phyloP scores from a whole-genome alignment of 306 rosid species.

The Trifolium dubium region DNA sequence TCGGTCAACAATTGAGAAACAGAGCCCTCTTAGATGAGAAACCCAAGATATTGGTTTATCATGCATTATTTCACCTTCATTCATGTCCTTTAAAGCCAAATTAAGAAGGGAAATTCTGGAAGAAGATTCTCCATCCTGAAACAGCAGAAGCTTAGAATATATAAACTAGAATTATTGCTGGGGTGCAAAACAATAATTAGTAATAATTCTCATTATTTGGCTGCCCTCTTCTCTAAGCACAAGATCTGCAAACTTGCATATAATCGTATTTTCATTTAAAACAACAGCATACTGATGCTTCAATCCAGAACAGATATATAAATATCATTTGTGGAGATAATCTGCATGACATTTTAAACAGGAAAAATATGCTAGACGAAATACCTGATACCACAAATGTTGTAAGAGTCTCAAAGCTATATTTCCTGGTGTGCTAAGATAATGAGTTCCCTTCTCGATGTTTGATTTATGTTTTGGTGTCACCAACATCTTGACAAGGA shows the following conservation, averaged over 20 bases:
- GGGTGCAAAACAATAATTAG: conserved; percentile 28
- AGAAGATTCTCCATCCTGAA: conserved; percentile 68
- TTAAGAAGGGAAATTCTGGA: conserved; percentile 58
- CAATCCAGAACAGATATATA: conserved; percentile 12
- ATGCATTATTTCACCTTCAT: conserved; percentile 48
- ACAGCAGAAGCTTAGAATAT: conserved; percentile 41
- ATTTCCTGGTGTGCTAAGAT: conserved; percentile 71
- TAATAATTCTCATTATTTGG: conserved; percentile 12
- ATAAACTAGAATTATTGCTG: conserved; percentile 14
- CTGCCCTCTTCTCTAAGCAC: conserved; percentile 1
- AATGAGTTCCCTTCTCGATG: conserved; percentile 50
- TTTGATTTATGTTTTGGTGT: conserved; percentile 48
- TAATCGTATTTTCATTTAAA: conserved; percentile 36
- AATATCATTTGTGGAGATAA: not conserved
- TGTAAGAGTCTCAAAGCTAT: conserved; percentile 64
- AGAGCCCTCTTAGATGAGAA: conserved; percentile 65
- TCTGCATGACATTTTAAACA: conserved; percentile 20
- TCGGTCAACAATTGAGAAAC: conserved; percentile 64
- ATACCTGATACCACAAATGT: conserved; percentile 80
- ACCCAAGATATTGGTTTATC: conserved; percentile 63
- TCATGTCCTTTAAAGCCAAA: conserved; percentile 48
- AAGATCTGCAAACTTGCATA: conserved; percentile 13
- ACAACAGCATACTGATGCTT: conserved; percentile 33
- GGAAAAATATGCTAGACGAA: conserved; percentile 41
- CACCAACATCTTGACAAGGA: conserved; percentile 52